These are phyloP conservation scores for Effrenium voratum DNA, from an alignment of 73 alveolate genomes.

Conservation along the genomic window DNA sequence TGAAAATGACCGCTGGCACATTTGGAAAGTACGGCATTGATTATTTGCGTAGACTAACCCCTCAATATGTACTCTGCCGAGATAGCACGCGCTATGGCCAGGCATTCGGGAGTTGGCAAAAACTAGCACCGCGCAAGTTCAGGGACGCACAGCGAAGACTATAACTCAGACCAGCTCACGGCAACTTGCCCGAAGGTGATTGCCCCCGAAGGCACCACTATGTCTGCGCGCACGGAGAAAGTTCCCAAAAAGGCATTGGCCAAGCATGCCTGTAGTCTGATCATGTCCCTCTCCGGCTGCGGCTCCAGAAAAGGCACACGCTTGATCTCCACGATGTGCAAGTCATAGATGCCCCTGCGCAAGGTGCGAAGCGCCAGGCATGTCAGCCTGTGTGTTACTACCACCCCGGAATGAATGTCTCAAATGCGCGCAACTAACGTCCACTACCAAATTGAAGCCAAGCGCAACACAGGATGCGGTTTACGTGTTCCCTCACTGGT, in stretches of 20 bases:
- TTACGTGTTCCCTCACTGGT: no score
- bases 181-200: no score
- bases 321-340: constrained; percentile 77
- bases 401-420: no score
- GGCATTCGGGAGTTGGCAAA: neutral
- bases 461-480: no score
- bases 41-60: neutral
- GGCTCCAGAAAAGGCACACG: constrained; percentile 86
- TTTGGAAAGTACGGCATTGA: neutral
- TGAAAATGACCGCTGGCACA: neutral
- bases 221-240: no score
- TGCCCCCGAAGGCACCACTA: no score
- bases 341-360: constrained; percentile 85
- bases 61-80: neutral
- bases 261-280: constrained; percentile 5
- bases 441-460: no score
- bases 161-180: no score
- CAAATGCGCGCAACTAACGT: no score
- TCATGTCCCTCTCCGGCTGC: constrained; percentile 72
- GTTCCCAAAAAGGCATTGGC: neutral
- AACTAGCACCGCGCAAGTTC: neutral
- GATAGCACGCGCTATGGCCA: neutral
- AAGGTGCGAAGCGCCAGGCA: neutral
- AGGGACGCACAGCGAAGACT: neutral
- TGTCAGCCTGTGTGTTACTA: no score